Conservation (phyloP, 2,329 filamentous ascomycete species). For the Aspergillus ustus region DNA sequence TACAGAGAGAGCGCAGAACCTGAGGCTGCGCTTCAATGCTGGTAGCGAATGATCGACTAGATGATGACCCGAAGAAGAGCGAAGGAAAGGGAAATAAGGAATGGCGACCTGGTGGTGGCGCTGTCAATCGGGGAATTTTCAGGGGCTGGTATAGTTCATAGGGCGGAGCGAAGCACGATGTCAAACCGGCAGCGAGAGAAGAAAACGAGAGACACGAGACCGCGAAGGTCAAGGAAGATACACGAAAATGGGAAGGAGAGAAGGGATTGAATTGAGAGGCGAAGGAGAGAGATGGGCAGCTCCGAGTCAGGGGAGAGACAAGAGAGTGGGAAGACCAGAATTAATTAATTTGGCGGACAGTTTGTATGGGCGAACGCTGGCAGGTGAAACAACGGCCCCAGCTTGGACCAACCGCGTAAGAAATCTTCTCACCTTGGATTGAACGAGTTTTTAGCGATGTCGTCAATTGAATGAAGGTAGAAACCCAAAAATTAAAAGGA, state of each 20-base stretch:
- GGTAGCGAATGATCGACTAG: constrained; percentile 8
- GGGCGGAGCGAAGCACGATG: constrained; percentile 24
- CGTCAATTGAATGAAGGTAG: not conserved
- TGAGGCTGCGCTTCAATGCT: not conserved
- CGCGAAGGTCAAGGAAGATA: constrained; percentile 9
- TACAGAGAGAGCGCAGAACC: constrained; percentile 12
- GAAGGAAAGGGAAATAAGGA: constrained; percentile 21
- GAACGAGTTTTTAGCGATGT: not conserved
- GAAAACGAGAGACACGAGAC: constrained; percentile 18
- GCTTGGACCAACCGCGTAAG: constrained; percentile 13
- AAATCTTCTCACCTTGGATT: constrained; percentile 15
- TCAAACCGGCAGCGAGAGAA: constrained; percentile 27
- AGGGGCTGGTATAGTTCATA: constrained; percentile 22
- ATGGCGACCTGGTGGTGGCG: constrained; percentile 22
- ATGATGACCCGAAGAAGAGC: constrained; percentile 10
- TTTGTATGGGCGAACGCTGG: constrained; percentile 17
- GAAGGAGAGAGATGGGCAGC: not conserved
- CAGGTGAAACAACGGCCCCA: constrained; percentile 28
- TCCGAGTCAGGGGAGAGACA: constrained; percentile 15
- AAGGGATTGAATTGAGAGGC: constrained; percentile 9
- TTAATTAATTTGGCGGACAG: constrained; percentile 14
- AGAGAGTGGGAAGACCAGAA: not conserved
- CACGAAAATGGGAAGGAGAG: constrained; percentile 10
- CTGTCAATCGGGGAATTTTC: constrained; percentile 22
- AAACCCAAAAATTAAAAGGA: not conserved